Evolutionary conservation across 345 rosid species (phyloP).

Genomic region (Lagerstroemia speciosa): DNA sequence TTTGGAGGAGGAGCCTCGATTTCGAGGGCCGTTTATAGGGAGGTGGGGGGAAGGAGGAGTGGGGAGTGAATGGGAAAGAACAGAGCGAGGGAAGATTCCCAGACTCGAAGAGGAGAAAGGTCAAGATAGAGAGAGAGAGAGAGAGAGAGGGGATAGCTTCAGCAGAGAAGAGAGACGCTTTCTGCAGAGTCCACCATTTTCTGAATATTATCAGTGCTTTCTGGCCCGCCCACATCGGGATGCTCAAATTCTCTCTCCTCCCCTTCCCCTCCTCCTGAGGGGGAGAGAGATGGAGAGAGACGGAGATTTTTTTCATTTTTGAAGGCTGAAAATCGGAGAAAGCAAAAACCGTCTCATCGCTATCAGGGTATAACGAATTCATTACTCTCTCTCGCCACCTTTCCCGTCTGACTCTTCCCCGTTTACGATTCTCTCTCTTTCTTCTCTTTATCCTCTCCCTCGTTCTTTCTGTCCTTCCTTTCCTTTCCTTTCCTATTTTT

Average conservation of each 20-base stretch:
- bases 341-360: not conserved
- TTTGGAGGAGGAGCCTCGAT: not conserved
- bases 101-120: not conserved
- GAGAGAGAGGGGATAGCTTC: not conserved
- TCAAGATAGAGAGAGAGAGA: not conserved
- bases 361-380: not conserved
- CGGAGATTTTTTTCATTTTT: not conserved
- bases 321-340: constrained; percentile 19
- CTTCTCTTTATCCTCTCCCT: too few species aligned
- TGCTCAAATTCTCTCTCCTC: constrained; percentile 43
- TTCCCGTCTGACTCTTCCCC: constrained; percentile 12
- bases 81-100: not conserved
- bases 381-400: constrained; percentile 10
- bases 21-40: too few species aligned
- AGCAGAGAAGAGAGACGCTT: not conserved
- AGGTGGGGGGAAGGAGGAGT: too few species aligned
- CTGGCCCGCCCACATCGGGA: constrained; percentile 31
- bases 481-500: too few species aligned
- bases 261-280: not conserved
- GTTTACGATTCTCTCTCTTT: too few species aligned
- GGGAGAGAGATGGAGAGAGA: constrained; percentile 1
- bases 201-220: not conserved
- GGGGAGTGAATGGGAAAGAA: not conserved
- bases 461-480: too few species aligned
- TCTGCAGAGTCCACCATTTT: not conserved